Base-by-base conservation (phyloP, 306 rosid genomes). In the Glycine tomentella region DNA sequence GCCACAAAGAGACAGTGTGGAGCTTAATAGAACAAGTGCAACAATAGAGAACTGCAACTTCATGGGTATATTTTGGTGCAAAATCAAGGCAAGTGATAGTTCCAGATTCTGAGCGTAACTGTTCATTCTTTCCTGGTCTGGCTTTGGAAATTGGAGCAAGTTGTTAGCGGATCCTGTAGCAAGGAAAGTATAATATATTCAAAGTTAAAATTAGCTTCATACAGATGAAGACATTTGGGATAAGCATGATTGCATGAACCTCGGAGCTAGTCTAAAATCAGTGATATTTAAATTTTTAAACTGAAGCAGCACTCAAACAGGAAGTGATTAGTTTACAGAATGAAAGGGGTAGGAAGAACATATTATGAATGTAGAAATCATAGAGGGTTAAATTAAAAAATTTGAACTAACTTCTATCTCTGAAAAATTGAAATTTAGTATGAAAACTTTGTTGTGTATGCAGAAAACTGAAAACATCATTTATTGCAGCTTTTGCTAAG, bases 21-120 rank as follows among this genome's bases (percentile, higher is more conserved):
- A 68, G 77, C 82, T 36, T 57, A 91, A 65, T 62, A 83, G 82
- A 82, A 82, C 38, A 63, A 88, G 65, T 38, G 80, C 72, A 79
- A 55, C 72, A 83, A 76, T 71, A 53, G 82, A 86, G 56, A 76
- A 81, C 42, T 78, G 80, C 66, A 84, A 69, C 91, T 86, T 92
- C 93, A 88, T 89, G 69, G 77, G 55, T 71, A 66, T 84, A 71
- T 66, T 69, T 83, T 68, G 73, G 64, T 68, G 67, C 51, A 56
- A 62, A 79, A 80, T 66, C 75, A 76, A 68, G 71, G n/a, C 81
- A 55, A 79, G 68, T 58, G 81, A 76, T 20, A 4, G 53, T 69
- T 74, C 81, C 75, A 46, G 77, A 50, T 76, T 82, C 62, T 12
- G 77, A 77, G 66, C 78, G 80, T 81, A 85, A 78, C 76, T 76